phyloP scores from a whole-genome alignment of 129 eudicot genomes.

The Helianthus tuberosus region DNA sequence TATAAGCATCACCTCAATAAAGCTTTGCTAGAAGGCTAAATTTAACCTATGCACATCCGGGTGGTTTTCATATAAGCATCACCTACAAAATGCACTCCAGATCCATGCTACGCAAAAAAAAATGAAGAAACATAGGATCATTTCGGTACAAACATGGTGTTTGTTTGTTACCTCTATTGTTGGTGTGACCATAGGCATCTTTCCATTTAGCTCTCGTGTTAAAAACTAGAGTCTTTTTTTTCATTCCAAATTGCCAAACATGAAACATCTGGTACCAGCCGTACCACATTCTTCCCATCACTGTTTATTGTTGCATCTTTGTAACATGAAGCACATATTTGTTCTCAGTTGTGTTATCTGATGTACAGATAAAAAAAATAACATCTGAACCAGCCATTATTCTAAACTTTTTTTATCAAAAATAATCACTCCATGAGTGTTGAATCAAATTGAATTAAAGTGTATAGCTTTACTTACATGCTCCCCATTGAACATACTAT shows the following conservation, averaged over 20 bases:
- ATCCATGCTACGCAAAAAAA: too few relatives aligned
- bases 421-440: not conserved
- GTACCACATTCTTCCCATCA: slow-evolving; percentile 97
- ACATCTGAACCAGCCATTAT: not conserved
- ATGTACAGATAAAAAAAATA: slow-evolving; percentile 24
- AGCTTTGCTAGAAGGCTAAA: too few relatives aligned
- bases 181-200: too few relatives aligned
- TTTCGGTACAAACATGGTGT: too few relatives aligned
- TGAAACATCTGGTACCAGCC: slow-evolving; percentile 55
- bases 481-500: slow-evolving; percentile 84
- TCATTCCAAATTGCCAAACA: slow-evolving; percentile 73
- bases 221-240: slow-evolving; percentile 37
- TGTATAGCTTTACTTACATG: slow-evolving; percentile 54
- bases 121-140: too few relatives aligned
- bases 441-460: not conserved
- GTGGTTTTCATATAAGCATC: too few relatives aligned
- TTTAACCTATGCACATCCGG: too few relatives aligned
- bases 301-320: slow-evolving; percentile 67
- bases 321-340: slow-evolving; percentile 92
- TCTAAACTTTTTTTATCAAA: not conserved
- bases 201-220: too few relatives aligned
- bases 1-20: too few relatives aligned
- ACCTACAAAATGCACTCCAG: too few relatives aligned
- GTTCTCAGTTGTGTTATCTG: slow-evolving; percentile 90
- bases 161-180: too few relatives aligned